phyloP scores from a whole-genome alignment of 176 grass and related monocot genomes.

The Carex parvula region DNA sequence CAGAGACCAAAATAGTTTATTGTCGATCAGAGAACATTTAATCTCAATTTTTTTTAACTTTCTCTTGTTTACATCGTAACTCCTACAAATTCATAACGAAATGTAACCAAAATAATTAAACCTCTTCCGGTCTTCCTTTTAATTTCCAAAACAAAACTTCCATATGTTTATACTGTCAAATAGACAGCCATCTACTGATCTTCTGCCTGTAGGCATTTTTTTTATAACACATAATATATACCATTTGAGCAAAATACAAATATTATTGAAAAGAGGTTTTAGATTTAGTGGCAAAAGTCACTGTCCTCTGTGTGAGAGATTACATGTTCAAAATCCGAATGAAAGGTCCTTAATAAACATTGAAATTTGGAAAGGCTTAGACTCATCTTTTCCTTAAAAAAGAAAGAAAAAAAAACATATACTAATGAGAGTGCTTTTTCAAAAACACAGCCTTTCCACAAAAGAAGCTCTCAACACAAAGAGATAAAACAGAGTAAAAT shows the following conservation, averaged over 20 bases:
- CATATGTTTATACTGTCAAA: neutral
- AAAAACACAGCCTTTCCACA: constrained; percentile 7
- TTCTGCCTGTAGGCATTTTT: neutral
- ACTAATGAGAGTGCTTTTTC: neutral
- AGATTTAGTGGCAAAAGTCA: too few relatives aligned
- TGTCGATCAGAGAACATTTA: neutral
- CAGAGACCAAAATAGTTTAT: too few relatives aligned
- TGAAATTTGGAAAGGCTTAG: too few relatives aligned
- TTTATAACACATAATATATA: neutral
- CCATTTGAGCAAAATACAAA: neutral
- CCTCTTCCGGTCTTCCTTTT: neutral
- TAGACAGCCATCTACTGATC: neutral
- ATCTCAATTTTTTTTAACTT: neutral
- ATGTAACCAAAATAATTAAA: neutral
- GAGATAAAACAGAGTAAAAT: constrained; percentile 10
- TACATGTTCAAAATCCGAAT: too few relatives aligned
- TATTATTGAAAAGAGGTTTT: neutral
- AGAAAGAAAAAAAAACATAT: neutral
- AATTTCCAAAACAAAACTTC: neutral
- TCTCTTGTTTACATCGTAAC: neutral
- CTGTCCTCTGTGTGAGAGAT: too few relatives aligned
- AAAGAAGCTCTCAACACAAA: neutral
- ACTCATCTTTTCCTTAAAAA: too few relatives aligned
- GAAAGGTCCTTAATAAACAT: too few relatives aligned
- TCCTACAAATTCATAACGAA: neutral